A percentile compares a stretch with the other conserved stretches of the same genome.
These are phyloP conservation scores for Nitzschia palea DNA, from an alignment of 108 stramenopile species.

Conservation along the genomic window DNA sequence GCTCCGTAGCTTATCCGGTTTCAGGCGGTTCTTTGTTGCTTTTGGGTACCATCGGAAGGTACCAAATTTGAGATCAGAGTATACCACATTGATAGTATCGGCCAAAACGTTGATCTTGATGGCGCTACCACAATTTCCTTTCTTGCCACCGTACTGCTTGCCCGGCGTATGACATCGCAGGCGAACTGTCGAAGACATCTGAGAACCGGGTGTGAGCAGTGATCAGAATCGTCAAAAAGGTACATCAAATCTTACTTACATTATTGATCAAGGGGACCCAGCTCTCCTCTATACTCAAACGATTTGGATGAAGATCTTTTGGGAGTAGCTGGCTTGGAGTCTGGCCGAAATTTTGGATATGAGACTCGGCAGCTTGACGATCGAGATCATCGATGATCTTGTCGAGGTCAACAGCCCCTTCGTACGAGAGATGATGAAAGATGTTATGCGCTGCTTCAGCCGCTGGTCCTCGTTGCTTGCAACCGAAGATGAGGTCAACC, in stretches of 20 bases:
- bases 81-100: conserved; percentile 60
- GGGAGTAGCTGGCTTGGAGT: conserved; percentile 89
- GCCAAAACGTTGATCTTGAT: conserved; percentile 54
- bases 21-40: conserved; percentile 37
- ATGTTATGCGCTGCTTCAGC: conserved; percentile 88
- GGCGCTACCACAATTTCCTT: conserved; percentile 55
- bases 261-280: conserved; percentile 57
- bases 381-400: conserved; percentile 88
- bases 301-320: conserved; percentile 66
- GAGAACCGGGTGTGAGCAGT: background rate
- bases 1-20: conserved; percentile 51
- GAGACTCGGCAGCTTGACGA: conserved; percentile 84
- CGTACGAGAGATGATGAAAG: conserved; percentile 96
- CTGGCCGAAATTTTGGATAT: conserved; percentile 97
- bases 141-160: conserved; percentile 60
- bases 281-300: conserved; percentile 47
- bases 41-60: conserved; percentile 61
- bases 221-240: background rate
- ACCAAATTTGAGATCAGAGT: conserved; percentile 72
- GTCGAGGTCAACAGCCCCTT: conserved; percentile 95
- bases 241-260: conserved; percentile 15
- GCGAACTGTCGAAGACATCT: conserved; percentile 40
- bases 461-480: conserved; percentile 87
- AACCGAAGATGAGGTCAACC: conserved; percentile 98
- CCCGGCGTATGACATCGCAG: conserved; percentile 67